Evolutionary conservation across 1,139 yeast species (phyloP), one percentile per base, ranked within the genome.

Genomic region (Yamadazyma atlantica): DNA sequence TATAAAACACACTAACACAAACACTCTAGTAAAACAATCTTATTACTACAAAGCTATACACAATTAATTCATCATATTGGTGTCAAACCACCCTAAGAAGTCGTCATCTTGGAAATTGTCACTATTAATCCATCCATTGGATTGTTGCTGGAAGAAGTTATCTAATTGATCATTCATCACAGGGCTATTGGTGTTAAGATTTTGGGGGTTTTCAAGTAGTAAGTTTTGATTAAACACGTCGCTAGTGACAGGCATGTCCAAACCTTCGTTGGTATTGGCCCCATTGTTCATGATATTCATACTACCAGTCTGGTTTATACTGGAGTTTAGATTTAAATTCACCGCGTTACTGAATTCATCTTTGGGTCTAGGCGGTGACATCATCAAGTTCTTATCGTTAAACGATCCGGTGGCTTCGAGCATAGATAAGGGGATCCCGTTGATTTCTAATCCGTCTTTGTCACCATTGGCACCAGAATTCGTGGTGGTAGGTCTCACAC

Each of bases 51-150:
- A n/a, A 23, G n/a, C 4, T 7, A 7, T 19, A 29, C 5, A 6
- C 29, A n/a, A 13, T 16, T 29, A 19, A 19, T 29, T 29, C 25
- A 29, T 29, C 15, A 69, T 60, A 46, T 66, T 70, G 71, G 66
- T 80, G 55, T 89, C 96, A 67, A 89, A 85, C 96, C 96, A 90
- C n/a, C 97, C 97, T 36, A 90, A 67, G 55, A 90, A 84, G 56
- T 89, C 97, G 56, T 89, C 97, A 40, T 70, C 75, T 35, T 46
- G 47, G 41, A 65, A 67, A 38, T 78, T 83, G 49, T 85, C 87
- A 62, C 82, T 80, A 49, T 68, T 67, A 32, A 69, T 53, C 96
- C 96, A 87, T 23, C 88, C 90, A 35, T 81, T 78, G 16, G 89
- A 83, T 53, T 87, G 96, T 61, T 84, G 89, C 55, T 82, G 87